Evolutionary conservation across 108 stramenopile genomes (phyloP), one percentile per base, ranked within the genome.

Genomic region (Fistulifera pelliculosa): DNA sequence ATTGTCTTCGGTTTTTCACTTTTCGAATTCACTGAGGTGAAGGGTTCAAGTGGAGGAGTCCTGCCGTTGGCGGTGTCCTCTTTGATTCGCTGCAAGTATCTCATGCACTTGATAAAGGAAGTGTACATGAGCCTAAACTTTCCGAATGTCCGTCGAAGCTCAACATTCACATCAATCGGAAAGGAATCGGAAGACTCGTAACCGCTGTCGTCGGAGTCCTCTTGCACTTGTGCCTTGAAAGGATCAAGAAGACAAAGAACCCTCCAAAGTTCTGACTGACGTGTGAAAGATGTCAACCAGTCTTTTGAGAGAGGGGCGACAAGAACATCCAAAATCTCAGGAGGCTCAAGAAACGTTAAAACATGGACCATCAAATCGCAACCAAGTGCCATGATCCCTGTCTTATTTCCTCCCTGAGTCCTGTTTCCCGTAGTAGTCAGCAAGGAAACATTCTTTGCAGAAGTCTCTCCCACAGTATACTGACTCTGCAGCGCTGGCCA

Each of bases 291-390:
- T 22, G 54, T 19, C 17, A 68, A 57, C 83, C 82, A 91, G 22
- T 68, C 67, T 56, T 77, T 84, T 60, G 83, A 87, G 3, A 87
- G 49, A 0, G 89, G 89, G 61, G 71, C 73, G 10, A 80, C 84
- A 0, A 90, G 70, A 31, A 90, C 61, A 22, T 69, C 58, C 62
- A 86, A 60, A 41, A 75, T 68, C 28, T 84, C 66, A 18, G 73
- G 77, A 15, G 82, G 82, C 16, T 79, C 64, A 31, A 90, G 54
- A 54, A 75, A 90, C 5, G 88, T 73, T 28, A 81, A 58, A 35
- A 79, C 61, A 42, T 75, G 70, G 12, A 80, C 84, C 84, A 90
- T 84, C n/a, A 77, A 54, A 71, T 90, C 88, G 14, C 66, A 63
- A 13, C 84, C 81, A 31, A 90, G 18, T 2, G 49, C 49, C 49